Conservation (phyloP, 2,329 filamentous ascomycete genomes). For the Xylaria arbuscula region DNA sequence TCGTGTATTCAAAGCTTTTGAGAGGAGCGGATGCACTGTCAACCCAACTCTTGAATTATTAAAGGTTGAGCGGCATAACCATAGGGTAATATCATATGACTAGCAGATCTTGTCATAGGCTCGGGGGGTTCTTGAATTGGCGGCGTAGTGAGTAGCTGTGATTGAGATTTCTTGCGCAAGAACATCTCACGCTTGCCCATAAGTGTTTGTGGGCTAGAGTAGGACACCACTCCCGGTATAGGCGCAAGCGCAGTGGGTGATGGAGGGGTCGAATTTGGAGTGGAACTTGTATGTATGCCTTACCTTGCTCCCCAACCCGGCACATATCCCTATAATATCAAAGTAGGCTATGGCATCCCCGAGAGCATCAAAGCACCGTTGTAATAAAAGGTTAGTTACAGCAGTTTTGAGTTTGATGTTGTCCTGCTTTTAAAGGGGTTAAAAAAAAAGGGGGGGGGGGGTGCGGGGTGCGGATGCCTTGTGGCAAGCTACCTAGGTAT, state of each 20-base stretch:
- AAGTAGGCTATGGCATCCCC: too few relatives aligned
- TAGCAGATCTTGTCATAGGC: conserved; percentile 45
- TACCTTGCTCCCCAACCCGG: too few relatives aligned
- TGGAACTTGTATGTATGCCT: conserved; percentile 1
- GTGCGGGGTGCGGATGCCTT: too few relatives aligned
- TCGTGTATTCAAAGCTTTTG: too few relatives aligned
- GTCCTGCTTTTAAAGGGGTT: too few relatives aligned
- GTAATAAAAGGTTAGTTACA: too few relatives aligned
- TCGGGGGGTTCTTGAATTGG: conserved; percentile 44
- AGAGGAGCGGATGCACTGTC: too few relatives aligned
- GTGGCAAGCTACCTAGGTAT: too few relatives aligned
- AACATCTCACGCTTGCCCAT: conserved; percentile 67
- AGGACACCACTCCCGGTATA: conserved; percentile 61
- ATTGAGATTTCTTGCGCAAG: conserved; percentile 63
- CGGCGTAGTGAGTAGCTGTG: conserved; percentile 50
- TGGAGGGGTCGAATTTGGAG: conserved; percentile 32
- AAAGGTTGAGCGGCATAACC: conserved; percentile 51
- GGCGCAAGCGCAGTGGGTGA: conserved; percentile 43
- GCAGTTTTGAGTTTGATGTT: too few relatives aligned
- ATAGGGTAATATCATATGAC: conserved; percentile 57
- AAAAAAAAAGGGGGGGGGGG: too few relatives aligned
- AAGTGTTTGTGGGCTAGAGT: conserved; percentile 65
- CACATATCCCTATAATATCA: too few relatives aligned
- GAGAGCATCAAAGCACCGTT: too few relatives aligned
- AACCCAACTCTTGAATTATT: conserved; percentile 52